Conservation (phyloP, 2,329 filamentous ascomycete genomes). For the Fusarium agapanthi region DNA sequence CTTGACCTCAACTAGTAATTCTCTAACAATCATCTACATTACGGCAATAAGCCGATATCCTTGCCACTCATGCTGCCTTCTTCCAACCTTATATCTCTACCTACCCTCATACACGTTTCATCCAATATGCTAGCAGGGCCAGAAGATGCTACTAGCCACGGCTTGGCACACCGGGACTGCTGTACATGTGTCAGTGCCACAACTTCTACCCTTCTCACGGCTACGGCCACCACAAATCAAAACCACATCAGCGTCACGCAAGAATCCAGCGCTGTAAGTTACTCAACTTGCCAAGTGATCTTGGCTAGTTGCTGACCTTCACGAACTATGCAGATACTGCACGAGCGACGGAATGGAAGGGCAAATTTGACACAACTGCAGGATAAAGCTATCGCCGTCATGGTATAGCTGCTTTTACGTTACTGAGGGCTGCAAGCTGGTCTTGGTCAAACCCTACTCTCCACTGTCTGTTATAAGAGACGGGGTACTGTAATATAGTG, state of each 20-base stretch:
- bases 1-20: not conserved
- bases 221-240: not conserved
- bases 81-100: not conserved
- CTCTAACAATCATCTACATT: not conserved
- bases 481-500: not conserved
- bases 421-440: not conserved
- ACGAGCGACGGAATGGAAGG: not conserved
- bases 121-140: not conserved
- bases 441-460: not conserved
- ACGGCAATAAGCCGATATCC: not conserved
- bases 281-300: not conserved
- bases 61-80: not conserved
- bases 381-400: not conserved
- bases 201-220: not conserved
- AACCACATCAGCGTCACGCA: not conserved
- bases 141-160: not conserved
- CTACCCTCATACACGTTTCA: not conserved
- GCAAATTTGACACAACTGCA: not conserved
- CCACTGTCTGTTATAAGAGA: not conserved
- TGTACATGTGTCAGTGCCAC: not conserved
- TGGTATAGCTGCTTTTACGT: not conserved
- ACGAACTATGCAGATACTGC: not conserved
- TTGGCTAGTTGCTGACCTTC: not conserved
- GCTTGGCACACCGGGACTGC: fast-evolving
- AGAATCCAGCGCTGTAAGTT: not conserved